Evolutionary conservation across 2,329 filamentous ascomycete genomes (phyloP).

Genomic region (Westerdykella sp.): DNA sequence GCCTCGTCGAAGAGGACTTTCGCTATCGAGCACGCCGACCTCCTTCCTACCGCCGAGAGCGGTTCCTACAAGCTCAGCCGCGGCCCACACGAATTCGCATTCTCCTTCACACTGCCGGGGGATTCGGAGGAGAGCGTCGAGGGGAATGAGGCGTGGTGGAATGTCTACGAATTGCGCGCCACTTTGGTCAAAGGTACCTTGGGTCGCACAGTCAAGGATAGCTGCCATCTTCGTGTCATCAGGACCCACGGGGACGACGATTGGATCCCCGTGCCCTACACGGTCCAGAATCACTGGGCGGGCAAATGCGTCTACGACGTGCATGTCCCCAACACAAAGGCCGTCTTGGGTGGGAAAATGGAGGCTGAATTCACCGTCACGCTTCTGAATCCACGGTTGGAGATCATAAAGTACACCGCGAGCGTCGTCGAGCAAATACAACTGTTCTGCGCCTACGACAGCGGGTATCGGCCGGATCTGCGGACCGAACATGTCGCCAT

Average conservation of each 20-base stretch:
- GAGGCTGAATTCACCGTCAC: too few relatives aligned
- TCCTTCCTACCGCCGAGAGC: constrained; percentile 40
- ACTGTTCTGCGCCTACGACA: too few relatives aligned
- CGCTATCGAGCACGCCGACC: constrained; percentile 40
- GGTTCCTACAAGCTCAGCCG: constrained; percentile 46
- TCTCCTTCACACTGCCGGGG: constrained; percentile 43
- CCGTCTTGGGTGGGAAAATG: too few relatives aligned
- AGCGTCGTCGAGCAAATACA: too few relatives aligned
- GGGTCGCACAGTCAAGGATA: constrained; percentile 75
- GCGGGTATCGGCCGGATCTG: too few relatives aligned
- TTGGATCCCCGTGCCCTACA: constrained; percentile 53
- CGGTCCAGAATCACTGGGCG: too few relatives aligned
- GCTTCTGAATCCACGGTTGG: too few relatives aligned
- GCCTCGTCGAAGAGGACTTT: constrained; percentile 38
- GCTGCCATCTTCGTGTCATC: constrained; percentile 55
- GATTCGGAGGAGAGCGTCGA: constrained; percentile 77
- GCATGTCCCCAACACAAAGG: too few relatives aligned
- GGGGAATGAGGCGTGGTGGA: constrained; percentile 75
- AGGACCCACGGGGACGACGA: constrained; percentile 54
- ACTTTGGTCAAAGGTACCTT: constrained; percentile 83
- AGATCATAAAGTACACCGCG: too few relatives aligned
- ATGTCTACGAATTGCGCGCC: constrained; percentile 87
- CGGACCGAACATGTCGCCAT: too few relatives aligned
- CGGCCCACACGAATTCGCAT: constrained; percentile 46
- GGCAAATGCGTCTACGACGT: too few relatives aligned